These are phyloP conservation scores for Draba incana DNA, from an alignment of 345 rosid species.

Conservation along the genomic window DNA sequence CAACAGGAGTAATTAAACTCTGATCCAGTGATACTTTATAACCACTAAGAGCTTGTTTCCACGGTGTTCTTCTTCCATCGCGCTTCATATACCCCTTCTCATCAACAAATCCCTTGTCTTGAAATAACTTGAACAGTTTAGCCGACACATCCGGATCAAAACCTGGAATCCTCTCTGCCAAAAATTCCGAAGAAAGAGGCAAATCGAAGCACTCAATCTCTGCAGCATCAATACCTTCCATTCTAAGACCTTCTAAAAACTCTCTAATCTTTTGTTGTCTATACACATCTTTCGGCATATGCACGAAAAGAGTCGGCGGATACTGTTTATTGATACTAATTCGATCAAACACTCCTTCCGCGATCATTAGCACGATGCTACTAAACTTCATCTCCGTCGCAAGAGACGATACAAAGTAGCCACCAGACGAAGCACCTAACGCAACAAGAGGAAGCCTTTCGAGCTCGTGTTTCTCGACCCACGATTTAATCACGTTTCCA, in stretches of 20 bases:
- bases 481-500: conserved; percentile 55
- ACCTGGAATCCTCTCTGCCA: conserved; percentile 71
- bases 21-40: conserved; percentile 47
- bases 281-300: conserved; percentile 78
- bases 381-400: conserved; percentile 62
- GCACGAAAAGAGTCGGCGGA: conserved; percentile 88
- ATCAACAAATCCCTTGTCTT: conserved; percentile 63
- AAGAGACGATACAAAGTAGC: conserved; percentile 80
- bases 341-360: conserved; percentile 71
- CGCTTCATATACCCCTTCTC: conserved; percentile 71
- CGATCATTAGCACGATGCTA: conserved; percentile 81
- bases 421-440: conserved; percentile 96
- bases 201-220: conserved; percentile 77
- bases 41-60: conserved; percentile 61
- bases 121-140: conserved; percentile 60
- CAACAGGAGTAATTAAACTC: conserved; percentile 65
- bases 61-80: conserved; percentile 70
- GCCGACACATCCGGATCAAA: conserved; percentile 52
- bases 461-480: conserved; percentile 60
- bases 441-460: conserved; percentile 81
- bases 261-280: conserved; percentile 71
- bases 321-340: conserved; percentile 60
- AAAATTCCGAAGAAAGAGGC: conserved; percentile 52
- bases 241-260: conserved; percentile 54
- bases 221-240: conserved; percentile 70